phyloP scores from a whole-genome alignment of 495 filamentous ascomycete genomes.

The Daldinia decipiens region DNA sequence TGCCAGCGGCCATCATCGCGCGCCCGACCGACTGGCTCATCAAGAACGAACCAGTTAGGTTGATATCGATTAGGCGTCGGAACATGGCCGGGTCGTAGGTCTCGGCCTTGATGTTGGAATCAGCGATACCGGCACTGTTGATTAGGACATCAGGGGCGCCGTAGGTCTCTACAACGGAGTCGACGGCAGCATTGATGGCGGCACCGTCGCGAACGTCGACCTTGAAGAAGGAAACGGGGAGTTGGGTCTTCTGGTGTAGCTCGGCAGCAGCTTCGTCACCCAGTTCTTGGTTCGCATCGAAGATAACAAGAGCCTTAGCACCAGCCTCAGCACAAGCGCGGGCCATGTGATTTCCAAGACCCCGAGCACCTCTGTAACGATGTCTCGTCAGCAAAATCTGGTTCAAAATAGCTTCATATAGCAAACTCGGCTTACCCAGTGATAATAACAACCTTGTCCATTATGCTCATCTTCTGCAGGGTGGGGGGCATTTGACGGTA shows the following conservation, averaged over 20 bases:
- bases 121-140: constrained; percentile 87
- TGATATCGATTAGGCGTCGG: constrained; percentile 78
- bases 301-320: constrained; percentile 75
- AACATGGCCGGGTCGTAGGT: constrained; percentile 72
- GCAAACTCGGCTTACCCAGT: constrained; percentile 67
- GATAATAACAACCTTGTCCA: constrained; percentile 74
- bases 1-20: constrained; percentile 70
- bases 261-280: constrained; percentile 73
- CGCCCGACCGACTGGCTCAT: constrained; percentile 71
- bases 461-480: constrained; percentile 70
- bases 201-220: constrained; percentile 77
- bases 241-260: constrained; percentile 71
- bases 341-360: constrained; percentile 80
- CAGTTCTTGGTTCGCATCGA: constrained; percentile 78
- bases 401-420: constrained; percentile 15
- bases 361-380: constrained; percentile 71
- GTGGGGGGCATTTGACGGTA: constrained; percentile 64
- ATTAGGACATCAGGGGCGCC: constrained; percentile 77
- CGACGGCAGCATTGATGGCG: constrained; percentile 69
- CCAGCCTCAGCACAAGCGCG: constrained; percentile 78
- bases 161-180: constrained; percentile 66
- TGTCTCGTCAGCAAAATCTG: constrained; percentile 34
- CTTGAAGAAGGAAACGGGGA: constrained; percentile 79
- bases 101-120: constrained; percentile 66
- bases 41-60: constrained; percentile 77